Conservation (phyloP, 106 monocot genomes). For the Cymbidium sinense region DNA sequence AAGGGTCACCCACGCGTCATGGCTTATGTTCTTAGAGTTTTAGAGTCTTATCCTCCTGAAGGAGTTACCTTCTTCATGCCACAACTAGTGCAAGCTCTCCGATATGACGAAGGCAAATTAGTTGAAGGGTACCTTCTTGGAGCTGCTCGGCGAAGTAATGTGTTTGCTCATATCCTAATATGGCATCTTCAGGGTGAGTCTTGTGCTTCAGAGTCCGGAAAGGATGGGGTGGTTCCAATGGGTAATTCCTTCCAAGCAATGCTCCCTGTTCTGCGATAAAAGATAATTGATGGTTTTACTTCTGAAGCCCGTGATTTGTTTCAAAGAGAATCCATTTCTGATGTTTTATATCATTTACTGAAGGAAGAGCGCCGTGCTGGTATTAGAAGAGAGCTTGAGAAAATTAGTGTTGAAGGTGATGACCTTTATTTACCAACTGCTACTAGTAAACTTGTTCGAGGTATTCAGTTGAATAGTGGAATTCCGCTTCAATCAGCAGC, state of each 20-base stretch:
- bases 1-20: slow-evolving; percentile 95
- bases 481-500: slow-evolving; percentile 98
- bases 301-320: slow-evolving; percentile 85
- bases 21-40: slow-evolving; percentile 94
- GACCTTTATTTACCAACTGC: slow-evolving; percentile 95
- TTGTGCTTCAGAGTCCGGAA: slow-evolving; percentile 45
- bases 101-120: slow-evolving; percentile 94
- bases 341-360: slow-evolving; percentile 82
- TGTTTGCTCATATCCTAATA: slow-evolving; percentile 97
- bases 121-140: slow-evolving; percentile 96
- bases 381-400: slow-evolving; percentile 90
- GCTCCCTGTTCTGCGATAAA: slow-evolving; percentile 60
- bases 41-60: slow-evolving; percentile 97
- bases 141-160: slow-evolving; percentile 87
- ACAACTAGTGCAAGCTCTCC: slow-evolving; percentile 89
- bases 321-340: slow-evolving; percentile 94
- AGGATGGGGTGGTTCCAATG: slow-evolving; percentile 41
- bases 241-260: slow-evolving; percentile 57
- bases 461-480: slow-evolving; percentile 91
- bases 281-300: slow-evolving; percentile 82
- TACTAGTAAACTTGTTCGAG: slow-evolving; percentile 80
- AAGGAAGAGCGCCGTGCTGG: slow-evolving; percentile 94
- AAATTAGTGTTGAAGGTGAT: slow-evolving; percentile 70
- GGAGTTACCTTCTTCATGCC: slow-evolving; percentile 96
- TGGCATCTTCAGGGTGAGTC: slow-evolving; percentile 99